Conservation (phyloP, 176 grass and related monocot genomes). For the Oryza nivara region DNA sequence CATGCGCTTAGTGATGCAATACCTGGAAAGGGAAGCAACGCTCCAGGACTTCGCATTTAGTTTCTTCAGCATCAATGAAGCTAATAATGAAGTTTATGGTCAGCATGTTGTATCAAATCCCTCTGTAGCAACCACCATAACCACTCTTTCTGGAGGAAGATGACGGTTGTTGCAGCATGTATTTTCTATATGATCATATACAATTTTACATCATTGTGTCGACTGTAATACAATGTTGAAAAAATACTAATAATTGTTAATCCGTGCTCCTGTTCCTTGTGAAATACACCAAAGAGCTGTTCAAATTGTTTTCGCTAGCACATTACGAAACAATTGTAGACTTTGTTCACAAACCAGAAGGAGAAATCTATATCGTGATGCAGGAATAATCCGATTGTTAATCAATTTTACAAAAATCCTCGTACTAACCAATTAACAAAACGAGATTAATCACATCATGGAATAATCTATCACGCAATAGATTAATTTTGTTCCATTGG, state of each 20-base stretch:
- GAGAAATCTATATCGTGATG: not conserved
- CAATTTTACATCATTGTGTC: too few species aligned
- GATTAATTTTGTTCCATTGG: not conserved
- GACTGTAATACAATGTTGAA: not conserved
- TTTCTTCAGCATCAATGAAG: not conserved
- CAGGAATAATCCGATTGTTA: constrained; percentile 1
- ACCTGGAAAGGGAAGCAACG: not conserved
- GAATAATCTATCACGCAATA: not conserved
- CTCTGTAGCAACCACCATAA: not conserved
- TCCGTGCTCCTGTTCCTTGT: not conserved
- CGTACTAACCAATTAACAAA: not conserved
- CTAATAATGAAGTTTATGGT: not conserved
- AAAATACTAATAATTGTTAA: not conserved
- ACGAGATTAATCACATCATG: not conserved
- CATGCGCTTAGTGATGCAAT: constrained; percentile 9
- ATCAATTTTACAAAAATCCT: not conserved
- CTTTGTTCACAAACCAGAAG: not conserved
- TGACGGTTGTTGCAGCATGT: not conserved
- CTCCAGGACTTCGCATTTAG: constrained; percentile 4
- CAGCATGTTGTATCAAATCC: not conserved
- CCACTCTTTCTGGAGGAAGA: not conserved
- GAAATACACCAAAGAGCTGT: not conserved
- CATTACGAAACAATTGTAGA: not conserved
- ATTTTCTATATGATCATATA: too few species aligned
- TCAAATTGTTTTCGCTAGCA: not conserved